Evolutionary conservation across 192 early-diverging fungal species (phyloP), one percentile per base, ranked within the genome.

Genomic region (Mortierella hygrophila): DNA sequence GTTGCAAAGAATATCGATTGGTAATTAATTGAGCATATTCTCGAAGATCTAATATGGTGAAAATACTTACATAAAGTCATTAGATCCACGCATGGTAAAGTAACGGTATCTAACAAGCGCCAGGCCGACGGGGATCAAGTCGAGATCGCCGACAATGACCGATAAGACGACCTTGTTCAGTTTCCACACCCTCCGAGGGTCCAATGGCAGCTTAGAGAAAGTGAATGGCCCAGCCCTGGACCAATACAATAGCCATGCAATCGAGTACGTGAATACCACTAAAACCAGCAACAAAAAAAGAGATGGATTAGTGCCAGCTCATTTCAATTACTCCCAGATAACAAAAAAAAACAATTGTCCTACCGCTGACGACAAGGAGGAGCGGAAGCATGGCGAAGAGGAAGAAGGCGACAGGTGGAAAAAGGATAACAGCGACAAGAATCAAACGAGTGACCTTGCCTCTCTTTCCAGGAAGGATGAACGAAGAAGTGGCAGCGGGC

Each of bases 181-280:
- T 52, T 78, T 86, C 71, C 70, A 71, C 20, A 86, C 75, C 44
- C 79, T 77, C 32, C 71, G 26, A 15, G 84, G 84, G 46, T 81
- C 55, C 35, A 86, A 65, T 23, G 79, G 79, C 37, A 86, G 40
- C 3, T 26, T 54, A 1, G 79, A 80, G 35, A 86, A 65, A 0
- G 37, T 57, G 7, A 70, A 57, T 1, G 79, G 75, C 3, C 70
- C 79, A 35, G 84, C 84, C 76, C 77, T 81, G 6, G 26, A 21
- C 78, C 78, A 86, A 37, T 81, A 86, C 10, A 86, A n/a, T 20
- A 86, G n/a, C 84, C 84, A 86, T 55, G 84, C 84, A 35, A 81
- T 44, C 6, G 84, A 80, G 29, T 86, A 86, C 29, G 79, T 78
- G 52, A 80, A 60, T 0, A 81, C 47, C 20, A 75, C 83, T 85